phyloP scores from a whole-genome alignment of 345 rosid species.

The Euphorbia peplus region DNA sequence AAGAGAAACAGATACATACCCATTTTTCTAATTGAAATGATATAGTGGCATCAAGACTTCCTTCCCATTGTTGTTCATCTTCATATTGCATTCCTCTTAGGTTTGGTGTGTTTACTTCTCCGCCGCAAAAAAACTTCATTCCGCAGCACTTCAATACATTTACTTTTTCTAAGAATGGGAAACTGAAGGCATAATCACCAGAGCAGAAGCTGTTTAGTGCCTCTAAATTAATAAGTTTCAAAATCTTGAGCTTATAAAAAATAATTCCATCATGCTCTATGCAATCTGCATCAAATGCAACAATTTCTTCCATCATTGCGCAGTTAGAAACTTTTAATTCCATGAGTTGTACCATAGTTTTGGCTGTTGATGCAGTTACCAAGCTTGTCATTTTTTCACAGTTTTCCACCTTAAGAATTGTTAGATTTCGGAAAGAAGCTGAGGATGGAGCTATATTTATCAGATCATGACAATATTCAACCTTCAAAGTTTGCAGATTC shows the following conservation, averaged over 20 bases:
- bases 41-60: neutral
- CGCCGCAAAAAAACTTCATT: neutral
- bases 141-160: neutral
- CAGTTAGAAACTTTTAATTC: constrained; percentile 13
- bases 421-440: constrained; percentile 16
- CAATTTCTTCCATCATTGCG: constrained; percentile 7
- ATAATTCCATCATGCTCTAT: neutral
- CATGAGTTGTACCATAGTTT: constrained; percentile 14
- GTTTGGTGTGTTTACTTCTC: constrained; percentile 4
- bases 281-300: constrained; percentile 4
- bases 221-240: neutral
- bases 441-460: constrained; percentile 6
- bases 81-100: neutral
- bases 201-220: constrained; percentile 10
- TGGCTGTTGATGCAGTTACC: constrained; percentile 4
- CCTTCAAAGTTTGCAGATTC: constrained; percentile 1
- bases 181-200: neutral
- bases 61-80: neutral
- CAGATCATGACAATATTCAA: neutral
- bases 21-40: neutral
- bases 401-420: neutral
- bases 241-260: constrained; percentile 2
- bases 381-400: constrained; percentile 14
- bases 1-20: neutral
- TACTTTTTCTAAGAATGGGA: neutral